Base-by-base conservation (phyloP, 306 rosid genomes). In the Carpinus viminea region DNA sequence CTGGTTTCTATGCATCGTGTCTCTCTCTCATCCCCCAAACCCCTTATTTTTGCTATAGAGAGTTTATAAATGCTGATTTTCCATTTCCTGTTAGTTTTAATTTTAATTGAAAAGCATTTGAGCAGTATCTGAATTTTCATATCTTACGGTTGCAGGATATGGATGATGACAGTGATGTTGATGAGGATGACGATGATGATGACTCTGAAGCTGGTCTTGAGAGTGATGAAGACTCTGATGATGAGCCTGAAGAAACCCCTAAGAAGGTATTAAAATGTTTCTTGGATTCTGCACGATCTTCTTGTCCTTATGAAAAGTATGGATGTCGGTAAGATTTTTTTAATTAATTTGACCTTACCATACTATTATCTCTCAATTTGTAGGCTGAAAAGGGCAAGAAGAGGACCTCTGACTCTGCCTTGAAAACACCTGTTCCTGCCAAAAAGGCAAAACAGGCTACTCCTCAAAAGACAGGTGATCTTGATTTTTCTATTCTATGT, bases 391-490 rank as follows among this genome's bases (percentile, higher is more conserved):
- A 61, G 52, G 78, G 82, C 53, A 92, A 92, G 90, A 95, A 95
- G 79, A 95, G 98, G 52, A 20, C 87, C 20, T 86, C 84, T 56
- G 97, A 85, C 0, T 85, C 97, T 73, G 92, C 90, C 52, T 7
- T 81, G 0, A 89, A 88, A 82, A 95, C 93, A 36, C 96, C 96
- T 0, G 82, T 89, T 56, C 26, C 97, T 65, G 20, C 86, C 28
- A 95, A 95, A 76, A 95, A 92, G 77, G 83, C 93, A 5, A 95
- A 95, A 66, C 28, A 80, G 74, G 87, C 78, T 24, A 82, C 97
- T 41, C 91, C 98, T 34, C 90, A 87, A 46, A 95, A 95, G 84
- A 81, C 85, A 28, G 98, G 98, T 94, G 74, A 85, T 84, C 43
- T 43, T 31, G 34, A 31, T 57, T 24, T 61, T 60, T 53, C 4